Base-by-base conservation (phyloP, 169 alveolate species). In the Eimeria maxima region DNA sequence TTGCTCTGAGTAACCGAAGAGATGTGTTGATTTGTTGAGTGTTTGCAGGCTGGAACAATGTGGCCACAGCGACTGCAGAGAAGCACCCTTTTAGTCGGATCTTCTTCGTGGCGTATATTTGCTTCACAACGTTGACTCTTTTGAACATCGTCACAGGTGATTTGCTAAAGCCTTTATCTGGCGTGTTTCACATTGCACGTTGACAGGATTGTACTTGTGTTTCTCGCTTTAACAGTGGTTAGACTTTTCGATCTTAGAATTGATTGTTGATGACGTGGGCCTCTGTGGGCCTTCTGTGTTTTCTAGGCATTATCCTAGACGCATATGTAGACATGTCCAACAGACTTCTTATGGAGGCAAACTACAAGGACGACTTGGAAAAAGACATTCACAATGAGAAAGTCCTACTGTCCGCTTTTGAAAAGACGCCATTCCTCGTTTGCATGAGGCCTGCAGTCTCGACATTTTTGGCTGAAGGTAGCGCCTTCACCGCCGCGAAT, bases 121-220 rank as follows among this genome's bases (percentile, higher is more conserved):
- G 96, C 67, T 97, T 97, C 90, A 95, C 97, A 14, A 97, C 98
- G 55, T 95, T 97, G 38, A 95, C 97, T 22, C 97, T 97, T 14
- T 76, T 97, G 97, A 97, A 97, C 95, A 97, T 97, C 24, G 98
- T 97, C 86, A 97, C 97, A 27, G 98, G 98, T 65, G 87, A 84
- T 83, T 81, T 90, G 60, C 90, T 83, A 67, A 20, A 50, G 27
- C 65, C 22, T 18, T 60, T n/a, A 7, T 60, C 20, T 60, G 69
- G 27, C 20, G 69, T 18, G 8, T 11, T n/a, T 60, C 20, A 60
- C 69, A 60, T 16, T 45, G 24, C 67, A 78, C 20, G 45, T 50
- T 42, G 63, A 50, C 89, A 38, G 60, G 67, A 53, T 47, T 44
- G 24, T 16, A 16, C 50, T 22, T 13, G 83, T 24, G 16, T 13